A percentile compares a stretch with the other conserved stretches of the same genome.
Evolutionary conservation across 1,284 basidiomycete genomes (phyloP).

Genomic region (Somion occarium): DNA sequence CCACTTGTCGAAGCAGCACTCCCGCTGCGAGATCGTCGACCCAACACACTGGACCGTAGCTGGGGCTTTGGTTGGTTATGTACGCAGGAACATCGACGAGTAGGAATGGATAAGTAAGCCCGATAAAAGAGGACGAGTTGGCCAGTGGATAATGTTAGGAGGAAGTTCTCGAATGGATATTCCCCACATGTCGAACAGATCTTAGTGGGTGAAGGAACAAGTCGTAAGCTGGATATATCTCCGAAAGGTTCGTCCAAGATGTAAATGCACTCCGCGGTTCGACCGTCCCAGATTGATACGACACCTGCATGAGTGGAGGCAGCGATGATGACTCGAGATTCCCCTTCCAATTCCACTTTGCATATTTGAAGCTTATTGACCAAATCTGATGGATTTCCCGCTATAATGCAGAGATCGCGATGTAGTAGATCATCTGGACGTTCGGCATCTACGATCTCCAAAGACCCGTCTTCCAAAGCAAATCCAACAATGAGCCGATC

Average conservation of each 20-base stretch:
- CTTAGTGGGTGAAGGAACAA: conserved; percentile 45
- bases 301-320: conserved; percentile 62
- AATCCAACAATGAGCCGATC: conserved; percentile 51
- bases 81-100: conserved; percentile 62
- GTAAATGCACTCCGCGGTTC: conserved; percentile 54
- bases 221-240: conserved; percentile 44
- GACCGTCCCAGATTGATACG: conserved; percentile 67
- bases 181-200: conserved; percentile 67
- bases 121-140: conserved; percentile 58
- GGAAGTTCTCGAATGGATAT: conserved; percentile 56
- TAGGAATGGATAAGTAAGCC: conserved; percentile 52
- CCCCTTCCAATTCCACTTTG: conserved; percentile 44
- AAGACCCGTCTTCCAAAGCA: conserved; percentile 54
- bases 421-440: conserved; percentile 33
- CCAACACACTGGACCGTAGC: conserved; percentile 36
- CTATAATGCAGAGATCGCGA: conserved; percentile 43
- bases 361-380: conserved; percentile 52
- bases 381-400: conserved; percentile 52
- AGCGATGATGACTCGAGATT: conserved; percentile 48
- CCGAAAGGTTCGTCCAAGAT: conserved; percentile 57
- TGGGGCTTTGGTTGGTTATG: conserved; percentile 37
- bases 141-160: conserved; percentile 58
- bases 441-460: conserved; percentile 56
- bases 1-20: conserved; percentile 47
- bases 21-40: conserved; percentile 53